A percentile compares a stretch with the other conserved stretches of the same genome.
These are phyloP conservation scores for Hypoxylon perforatum DNA, from an alignment of 495 filamentous ascomycete species.

Conservation along the genomic window DNA sequence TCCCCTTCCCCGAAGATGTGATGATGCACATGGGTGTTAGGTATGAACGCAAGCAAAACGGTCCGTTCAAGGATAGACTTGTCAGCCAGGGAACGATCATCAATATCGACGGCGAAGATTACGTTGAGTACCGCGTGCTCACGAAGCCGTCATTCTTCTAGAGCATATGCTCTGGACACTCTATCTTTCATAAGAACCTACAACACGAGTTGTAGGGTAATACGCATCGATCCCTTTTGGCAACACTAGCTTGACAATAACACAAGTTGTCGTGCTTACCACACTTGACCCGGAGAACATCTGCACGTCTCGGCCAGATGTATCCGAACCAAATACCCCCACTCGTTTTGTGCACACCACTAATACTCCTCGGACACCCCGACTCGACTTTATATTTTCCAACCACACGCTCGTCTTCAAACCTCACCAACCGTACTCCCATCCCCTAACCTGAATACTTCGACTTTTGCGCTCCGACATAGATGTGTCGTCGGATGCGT, in stretches of 20 bases:
- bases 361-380: too few species aligned
- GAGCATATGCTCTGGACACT: neutral
- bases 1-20: slow-evolving; percentile 53
- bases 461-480: too few species aligned
- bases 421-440: too few species aligned
- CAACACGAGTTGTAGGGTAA: neutral
- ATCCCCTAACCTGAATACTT: too few species aligned
- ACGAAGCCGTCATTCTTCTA: slow-evolving; percentile 64
- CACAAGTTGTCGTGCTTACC: too few species aligned
- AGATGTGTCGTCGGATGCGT: too few species aligned
- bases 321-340: too few species aligned
- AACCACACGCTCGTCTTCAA: too few species aligned
- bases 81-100: slow-evolving; percentile 63
- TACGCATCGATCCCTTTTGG: neutral
- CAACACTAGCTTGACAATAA: neutral
- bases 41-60: slow-evolving; percentile 64
- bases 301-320: too few species aligned
- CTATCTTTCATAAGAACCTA: slow-evolving; percentile 17
- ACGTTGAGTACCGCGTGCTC: slow-evolving; percentile 66
- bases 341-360: too few species aligned
- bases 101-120: slow-evolving; percentile 67
- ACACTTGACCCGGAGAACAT: too few species aligned
- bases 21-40: slow-evolving; percentile 64
- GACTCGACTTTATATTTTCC: too few species aligned
- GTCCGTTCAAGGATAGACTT: slow-evolving; percentile 63